Percentiles rank a stretch among this genome's conserved stretches.
These are phyloP conservation scores for Dactylis glomerata DNA, from an alignment of 176 grass and related monocot genomes.

Conservation along the genomic window DNA sequence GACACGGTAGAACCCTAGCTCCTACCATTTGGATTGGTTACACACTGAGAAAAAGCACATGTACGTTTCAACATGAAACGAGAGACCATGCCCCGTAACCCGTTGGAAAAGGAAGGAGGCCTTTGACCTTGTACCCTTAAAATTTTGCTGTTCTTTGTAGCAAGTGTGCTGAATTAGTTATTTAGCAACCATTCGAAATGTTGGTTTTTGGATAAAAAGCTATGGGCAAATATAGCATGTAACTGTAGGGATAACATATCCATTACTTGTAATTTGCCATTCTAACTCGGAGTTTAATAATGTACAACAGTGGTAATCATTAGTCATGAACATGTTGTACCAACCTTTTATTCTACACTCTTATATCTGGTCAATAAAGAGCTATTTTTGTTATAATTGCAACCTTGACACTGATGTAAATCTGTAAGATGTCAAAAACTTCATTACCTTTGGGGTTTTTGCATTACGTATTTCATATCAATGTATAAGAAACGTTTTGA, in stretches of 20 bases:
- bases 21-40: neutral
- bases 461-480: neutral
- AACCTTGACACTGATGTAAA: neutral
- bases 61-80: neutral
- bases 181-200: slow-evolving; percentile 2
- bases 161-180: neutral
- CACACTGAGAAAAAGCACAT: neutral
- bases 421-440: neutral
- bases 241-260: neutral
- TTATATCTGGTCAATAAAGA: neutral
- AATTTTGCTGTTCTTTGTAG: neutral
- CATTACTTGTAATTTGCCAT: neutral
- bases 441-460: neutral
- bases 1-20: too few species aligned
- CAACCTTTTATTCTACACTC: neutral
- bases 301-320: neutral
- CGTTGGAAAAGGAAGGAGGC: neutral
- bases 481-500: too few species aligned
- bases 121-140: neutral
- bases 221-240: neutral
- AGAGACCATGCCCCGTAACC: neutral
- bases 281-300: neutral
- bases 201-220: neutral
- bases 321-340: neutral
- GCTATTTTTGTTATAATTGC: neutral